Base-by-base conservation (phyloP, 768 basidiomycete genomes). In the Lentinula lateritia region DNA sequence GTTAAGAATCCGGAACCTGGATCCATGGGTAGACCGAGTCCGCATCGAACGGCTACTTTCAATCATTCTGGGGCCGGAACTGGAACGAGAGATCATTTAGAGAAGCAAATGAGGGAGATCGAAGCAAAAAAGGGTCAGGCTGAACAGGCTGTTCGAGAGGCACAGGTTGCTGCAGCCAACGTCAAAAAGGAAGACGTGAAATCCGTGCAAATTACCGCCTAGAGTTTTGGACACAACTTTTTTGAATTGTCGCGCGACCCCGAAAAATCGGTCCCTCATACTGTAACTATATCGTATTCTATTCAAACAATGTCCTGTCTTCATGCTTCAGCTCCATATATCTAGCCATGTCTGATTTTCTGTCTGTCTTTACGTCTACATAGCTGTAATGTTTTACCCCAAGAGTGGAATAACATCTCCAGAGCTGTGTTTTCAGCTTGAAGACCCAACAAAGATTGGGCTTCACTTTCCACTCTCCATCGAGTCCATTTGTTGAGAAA, bases 11-110 rank as follows among this genome's bases (percentile, higher is more conserved):
- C 89, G 6, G 87, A 85, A 72, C 75, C 87, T 2, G 89, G 88
- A 18, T 81, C 85, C 18, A 88, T 89, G 73, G 80, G 83, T 23
- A 82, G 76, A 6, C 67, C 80, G 15, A 90, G 90, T 67, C 86
- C 80, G 18, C 81, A 92, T 70, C 82, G 80, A 69, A 91, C 86
- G 61, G 76, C 91, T 65, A 85, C 82, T 48, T 93, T 93, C 68
- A 91, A 90, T 66, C 83, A 78, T 65, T 45, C 68, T 13, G 13
- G 13, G 13, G 38, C 38, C 0, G 38, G 38, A 38, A 64, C 75
- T 39, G 69, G 74, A 32, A 75, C 81, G 59, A 84, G 81, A 69
- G 77, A 77, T 63, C 76, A 76, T 62, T 15, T 77, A 59, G 78
- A 82, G 62, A 76, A 80, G 63, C 74, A 82, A 69, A 80, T 85